A percentile compares a stretch with the other conserved stretches of the same genome.
These are phyloP conservation scores for Pistacia vera DNA, from an alignment of 345 rosid species.

Conservation along the genomic window DNA sequence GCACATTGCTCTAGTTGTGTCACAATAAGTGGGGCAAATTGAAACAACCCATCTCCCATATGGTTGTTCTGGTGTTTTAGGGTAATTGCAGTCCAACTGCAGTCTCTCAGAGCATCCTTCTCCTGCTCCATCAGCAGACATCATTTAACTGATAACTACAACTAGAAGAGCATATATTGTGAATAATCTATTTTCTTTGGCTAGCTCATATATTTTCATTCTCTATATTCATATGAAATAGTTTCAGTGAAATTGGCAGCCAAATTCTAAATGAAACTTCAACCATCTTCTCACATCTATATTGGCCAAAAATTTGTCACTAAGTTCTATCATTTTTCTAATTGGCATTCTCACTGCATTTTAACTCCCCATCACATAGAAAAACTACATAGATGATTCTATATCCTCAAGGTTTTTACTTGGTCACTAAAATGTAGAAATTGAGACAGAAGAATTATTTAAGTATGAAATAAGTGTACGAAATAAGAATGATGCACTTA, in stretches of 20 bases:
- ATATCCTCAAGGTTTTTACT: conserved; percentile 5
- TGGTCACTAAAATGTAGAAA: neutral
- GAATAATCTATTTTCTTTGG: conserved; percentile 7
- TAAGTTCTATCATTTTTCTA: neutral
- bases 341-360: neutral
- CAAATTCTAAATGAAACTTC: conserved; percentile 9
- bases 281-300: neutral
- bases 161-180: neutral
- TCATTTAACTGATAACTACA: conserved; percentile 12
- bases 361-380: neutral
- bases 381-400: neutral
- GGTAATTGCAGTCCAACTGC: conserved; percentile 71
- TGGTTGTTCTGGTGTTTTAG: conserved; percentile 67
- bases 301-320: conserved; percentile 10
- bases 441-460: neutral
- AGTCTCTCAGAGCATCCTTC: conserved; percentile 70
- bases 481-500: neutral
- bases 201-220: neutral
- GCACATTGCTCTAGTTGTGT: conserved; percentile 91
- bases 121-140: conserved; percentile 51
- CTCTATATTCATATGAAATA: neutral
- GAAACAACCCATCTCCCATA: conserved; percentile 93
- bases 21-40: conserved; percentile 84
- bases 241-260: neutral
- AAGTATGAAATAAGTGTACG: neutral